Evolutionary conservation across 768 basidiomycete genomes (phyloP).

Genomic region (Podaxis rugospora): DNA sequence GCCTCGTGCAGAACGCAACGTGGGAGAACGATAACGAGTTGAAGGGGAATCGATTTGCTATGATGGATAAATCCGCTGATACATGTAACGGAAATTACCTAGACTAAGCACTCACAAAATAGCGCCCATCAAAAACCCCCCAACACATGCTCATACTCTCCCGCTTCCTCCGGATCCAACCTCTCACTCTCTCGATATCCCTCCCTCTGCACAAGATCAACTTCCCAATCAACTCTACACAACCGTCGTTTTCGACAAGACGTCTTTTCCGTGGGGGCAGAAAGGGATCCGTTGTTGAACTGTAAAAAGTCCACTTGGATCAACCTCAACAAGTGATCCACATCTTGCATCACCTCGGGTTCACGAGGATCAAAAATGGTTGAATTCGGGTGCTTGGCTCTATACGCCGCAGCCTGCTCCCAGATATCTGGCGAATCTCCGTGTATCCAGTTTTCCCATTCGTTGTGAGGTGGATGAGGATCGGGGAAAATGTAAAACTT

Average conservation of each 20-base stretch:
- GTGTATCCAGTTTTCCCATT: slow-evolving; percentile 6
- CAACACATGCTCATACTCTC: slow-evolving; percentile 10
- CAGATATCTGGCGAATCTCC: background rate
- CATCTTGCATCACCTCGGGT: background rate
- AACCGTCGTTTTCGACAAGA: background rate
- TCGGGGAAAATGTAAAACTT: slow-evolving; percentile 8
- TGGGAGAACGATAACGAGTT: background rate
- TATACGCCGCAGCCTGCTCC: background rate
- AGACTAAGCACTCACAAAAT: background rate
- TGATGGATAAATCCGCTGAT: background rate
- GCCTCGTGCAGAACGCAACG: background rate
- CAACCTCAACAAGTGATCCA: background rate
- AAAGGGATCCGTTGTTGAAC: background rate
- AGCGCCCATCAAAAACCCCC: background rate
- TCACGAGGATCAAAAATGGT: slow-evolving; percentile 6
- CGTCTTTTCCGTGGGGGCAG: background rate
- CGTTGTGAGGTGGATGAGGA: background rate
- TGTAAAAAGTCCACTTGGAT: background rate
- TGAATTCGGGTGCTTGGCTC: slow-evolving; percentile 1
- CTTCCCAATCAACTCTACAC: slow-evolving; percentile 7
- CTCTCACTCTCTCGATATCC: slow-evolving; percentile 6
- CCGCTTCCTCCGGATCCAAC: slow-evolving; percentile 8
- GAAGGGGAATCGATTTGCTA: background rate
- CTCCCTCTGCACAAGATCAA: slow-evolving; percentile 8
- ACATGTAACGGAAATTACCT: background rate